phyloP scores from a whole-genome alignment of 495 filamentous ascomycete species.

The Aspergillus ellipticus region DNA sequence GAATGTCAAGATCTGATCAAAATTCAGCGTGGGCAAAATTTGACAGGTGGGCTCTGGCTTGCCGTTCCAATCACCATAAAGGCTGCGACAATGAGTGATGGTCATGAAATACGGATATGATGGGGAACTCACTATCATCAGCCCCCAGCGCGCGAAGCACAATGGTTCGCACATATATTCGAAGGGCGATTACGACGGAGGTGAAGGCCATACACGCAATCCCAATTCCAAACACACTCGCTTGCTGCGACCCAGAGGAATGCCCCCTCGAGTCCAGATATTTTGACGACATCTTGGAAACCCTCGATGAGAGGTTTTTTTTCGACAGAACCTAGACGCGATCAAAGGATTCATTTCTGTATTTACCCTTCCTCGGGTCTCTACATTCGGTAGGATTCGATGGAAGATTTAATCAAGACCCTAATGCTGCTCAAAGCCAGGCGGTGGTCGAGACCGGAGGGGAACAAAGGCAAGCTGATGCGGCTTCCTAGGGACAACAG shows the following conservation, averaged over 20 bases:
- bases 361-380: too few species aligned
- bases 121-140: constrained; percentile 7
- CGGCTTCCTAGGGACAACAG: too few species aligned
- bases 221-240: constrained; percentile 5
- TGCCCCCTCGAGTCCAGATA: not conserved
- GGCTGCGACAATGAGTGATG: not conserved
- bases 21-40: too few species aligned
- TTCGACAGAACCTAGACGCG: too few species aligned
- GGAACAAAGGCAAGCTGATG: too few species aligned
- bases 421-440: too few species aligned
- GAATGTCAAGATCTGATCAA: constrained; percentile 4
- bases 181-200: constrained; percentile 4
- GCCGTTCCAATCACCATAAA: constrained; percentile 10
- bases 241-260: not conserved
- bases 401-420: too few species aligned
- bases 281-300: too few species aligned
- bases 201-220: constrained; percentile 10
- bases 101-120: not conserved
- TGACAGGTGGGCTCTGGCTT: not conserved
- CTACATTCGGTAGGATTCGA: too few species aligned
- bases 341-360: too few species aligned
- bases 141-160: constrained; percentile 1
- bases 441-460: too few species aligned
- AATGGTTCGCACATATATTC: constrained; percentile 6
- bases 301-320: too few species aligned